phyloP scores from a whole-genome alignment of 306 rosid species.

The Cicer pinnatifidum region DNA sequence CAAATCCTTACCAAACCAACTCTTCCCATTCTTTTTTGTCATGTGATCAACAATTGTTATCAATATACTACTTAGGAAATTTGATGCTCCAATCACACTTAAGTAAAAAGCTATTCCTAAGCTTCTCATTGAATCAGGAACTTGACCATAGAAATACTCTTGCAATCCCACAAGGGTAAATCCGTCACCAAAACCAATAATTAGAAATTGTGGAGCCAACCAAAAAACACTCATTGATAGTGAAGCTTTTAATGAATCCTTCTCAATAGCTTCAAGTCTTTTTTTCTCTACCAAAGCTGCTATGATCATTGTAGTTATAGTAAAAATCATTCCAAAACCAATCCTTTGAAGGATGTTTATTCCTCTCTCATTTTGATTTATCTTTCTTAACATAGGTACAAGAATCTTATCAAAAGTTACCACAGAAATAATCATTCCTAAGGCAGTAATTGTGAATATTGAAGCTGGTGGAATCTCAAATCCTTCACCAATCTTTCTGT shows the following conservation, averaged over 20 bases:
- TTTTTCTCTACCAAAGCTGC: slow-evolving; percentile 73
- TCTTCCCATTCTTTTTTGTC: slow-evolving; percentile 56
- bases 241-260: slow-evolving; percentile 47
- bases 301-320: slow-evolving; percentile 57
- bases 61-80: slow-evolving; percentile 71
- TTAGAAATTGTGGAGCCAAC: slow-evolving; percentile 80
- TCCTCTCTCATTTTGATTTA: slow-evolving; percentile 84
- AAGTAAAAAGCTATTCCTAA: slow-evolving; percentile 81
- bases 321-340: slow-evolving; percentile 84
- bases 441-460: slow-evolving; percentile 62
- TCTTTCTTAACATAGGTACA: slow-evolving; percentile 62
- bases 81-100: slow-evolving; percentile 78
- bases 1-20: slow-evolving; percentile 88
- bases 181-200: slow-evolving; percentile 91
- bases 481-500: slow-evolving; percentile 49
- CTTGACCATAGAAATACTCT: slow-evolving; percentile 90
- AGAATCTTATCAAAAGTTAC: slow-evolving; percentile 71
- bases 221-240: slow-evolving; percentile 72
- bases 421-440: slow-evolving; percentile 77
- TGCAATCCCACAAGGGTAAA: slow-evolving; percentile 82
- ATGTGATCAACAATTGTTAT: slow-evolving; percentile 66
- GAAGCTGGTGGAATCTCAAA: slow-evolving; percentile 85
- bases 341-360: slow-evolving; percentile 83
- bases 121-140: slow-evolving; percentile 94
- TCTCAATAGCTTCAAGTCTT: slow-evolving; percentile 53